Base-by-base conservation (phyloP, 495 filamentous ascomycete genomes). In the Penicillium argentinense region DNA sequence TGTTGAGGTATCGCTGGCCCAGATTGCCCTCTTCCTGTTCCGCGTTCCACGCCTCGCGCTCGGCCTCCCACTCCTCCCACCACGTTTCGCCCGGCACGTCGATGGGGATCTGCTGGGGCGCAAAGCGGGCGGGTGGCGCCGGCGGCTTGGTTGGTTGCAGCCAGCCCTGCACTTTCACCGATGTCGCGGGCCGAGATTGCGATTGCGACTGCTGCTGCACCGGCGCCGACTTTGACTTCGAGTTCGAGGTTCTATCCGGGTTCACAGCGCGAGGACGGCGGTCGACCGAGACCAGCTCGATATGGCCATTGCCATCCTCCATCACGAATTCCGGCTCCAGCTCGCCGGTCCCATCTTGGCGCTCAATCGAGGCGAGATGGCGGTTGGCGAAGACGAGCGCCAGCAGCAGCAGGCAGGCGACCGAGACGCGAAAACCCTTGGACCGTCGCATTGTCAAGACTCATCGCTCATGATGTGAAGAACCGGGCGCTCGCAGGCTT, bases 201-300 rank as follows among this genome's bases (percentile, higher is more conserved):
- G 38, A 12, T 17, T 9, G 25, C 13, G 25, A 28, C 4, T n/a
- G n/a, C n/a, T n/a, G n/a, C n/a, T n/a, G n/a, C n/a, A n/a, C n/a
- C n/a, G n/a, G n/a, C n/a, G n/a, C n/a, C n/a, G n/a, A n/a, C n/a
- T n/a, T n/a, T n/a, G n/a, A n/a, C n/a, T n/a, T n/a, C n/a, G n/a
- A n/a, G n/a, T n/a, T n/a, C n/a, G n/a, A n/a, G n/a, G n/a, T n/a
- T n/a, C n/a, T n/a, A n/a, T n/a, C n/a, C n/a, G n/a, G n/a, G 7
- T 11, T 8, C 8, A 39, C 3, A 39, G 12, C 37, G 19, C 37
- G 37, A 25, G 37, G 23, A 12, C 30, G 16, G 19, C 33, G 40
- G 42, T 37, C 27, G 5, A 33, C 39, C 43, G 59, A 59, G 56
- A 62, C 59, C 53, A 59, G 56, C 56, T 62, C 59, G 46, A 62